Base-by-base conservation (phyloP, 257 asterid genomes). In the Leptodermis oblonga region DNA sequence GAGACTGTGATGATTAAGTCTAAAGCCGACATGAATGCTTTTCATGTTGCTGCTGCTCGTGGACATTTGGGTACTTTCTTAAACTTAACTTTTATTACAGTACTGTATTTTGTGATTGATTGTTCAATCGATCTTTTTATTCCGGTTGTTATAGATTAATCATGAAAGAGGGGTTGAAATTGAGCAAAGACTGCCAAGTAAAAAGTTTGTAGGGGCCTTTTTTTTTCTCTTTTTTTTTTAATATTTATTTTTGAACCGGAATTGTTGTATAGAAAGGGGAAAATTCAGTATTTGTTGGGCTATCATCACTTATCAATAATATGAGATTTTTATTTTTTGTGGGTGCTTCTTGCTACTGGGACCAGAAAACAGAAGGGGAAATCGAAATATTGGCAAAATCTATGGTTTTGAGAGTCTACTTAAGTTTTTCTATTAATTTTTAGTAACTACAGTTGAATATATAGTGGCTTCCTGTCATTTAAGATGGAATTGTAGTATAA, bases 41-140 rank as follows among this genome's bases (percentile, higher is more conserved):
- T 93, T 62, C 95, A 91, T 70, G 89, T 90, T 25, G 96, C 97
- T 34, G 95, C 99, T 33, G 76, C 92, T 2, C 85, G 70, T 78
- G 99, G 99, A 13, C 89, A 90, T 79, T 77, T 86, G 23, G 96
- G 99, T 93, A 83, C 56, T 48, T 37, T n/a, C n/a, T 14, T 43
- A 7, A 2, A 9, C 23, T 45, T 25, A 12, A 20, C 43, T 45
- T 45, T 25, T 1, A 3, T 15, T 33, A 42, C 33, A 23, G 28
- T 13, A 26, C 61, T 61, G 15, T 5, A 28, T 17, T 49, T 49
- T 49, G 55, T 55, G 41, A 5, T 68, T 37, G 14, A 54, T 69
- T 22, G 15, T 49, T 53, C 22, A 48, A 18, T 25, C 3, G 0
- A 5, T 37, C 0, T 52, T 11, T 20, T 51, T 68, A 3, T 68